Evolutionary conservation across 2,329 filamentous ascomycete genomes (phyloP).

Genomic region (Penicillium sp.): DNA sequence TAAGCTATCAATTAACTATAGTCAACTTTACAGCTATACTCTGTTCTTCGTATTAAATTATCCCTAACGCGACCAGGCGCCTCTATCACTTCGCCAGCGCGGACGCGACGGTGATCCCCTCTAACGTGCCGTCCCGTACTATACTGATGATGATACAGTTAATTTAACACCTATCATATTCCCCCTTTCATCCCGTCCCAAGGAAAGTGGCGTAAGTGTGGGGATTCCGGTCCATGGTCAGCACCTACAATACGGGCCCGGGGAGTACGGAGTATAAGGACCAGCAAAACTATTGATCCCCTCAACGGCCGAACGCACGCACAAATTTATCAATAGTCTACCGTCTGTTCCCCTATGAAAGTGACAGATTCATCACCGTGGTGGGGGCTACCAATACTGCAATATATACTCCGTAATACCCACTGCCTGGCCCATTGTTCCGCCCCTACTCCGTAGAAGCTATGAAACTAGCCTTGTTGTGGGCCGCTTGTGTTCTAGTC

Average conservation of each 20-base stretch:
- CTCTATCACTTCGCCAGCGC: conserved; percentile 4
- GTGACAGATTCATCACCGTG: not conserved
- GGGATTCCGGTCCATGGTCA: conserved; percentile 1
- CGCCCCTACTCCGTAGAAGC: not conserved
- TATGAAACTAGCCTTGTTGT: not conserved
- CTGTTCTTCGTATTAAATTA: not conserved
- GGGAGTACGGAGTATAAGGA: not conserved
- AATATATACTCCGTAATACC: not conserved
- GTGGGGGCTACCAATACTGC: not conserved
- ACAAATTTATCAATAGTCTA: not conserved
- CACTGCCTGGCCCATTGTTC: not conserved
- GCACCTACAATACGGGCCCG: not conserved
- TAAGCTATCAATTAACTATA: not conserved
- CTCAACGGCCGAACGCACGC: not conserved
- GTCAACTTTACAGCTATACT: not conserved
- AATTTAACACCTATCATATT: conserved; percentile 6
- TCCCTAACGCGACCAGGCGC: not conserved
- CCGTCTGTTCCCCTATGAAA: not conserved
- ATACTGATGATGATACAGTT: not conserved
- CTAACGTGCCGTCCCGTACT: conserved; percentile 1
- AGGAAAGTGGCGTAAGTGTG: not conserved
- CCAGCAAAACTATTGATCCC: conserved; percentile 17
- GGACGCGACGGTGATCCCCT: not conserved
- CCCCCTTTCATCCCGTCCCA: conserved; percentile 7
- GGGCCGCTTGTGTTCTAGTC: not conserved